Evolutionary conservation across 83 land plant species (phyloP).

Genomic region (Picea mariana): DNA sequence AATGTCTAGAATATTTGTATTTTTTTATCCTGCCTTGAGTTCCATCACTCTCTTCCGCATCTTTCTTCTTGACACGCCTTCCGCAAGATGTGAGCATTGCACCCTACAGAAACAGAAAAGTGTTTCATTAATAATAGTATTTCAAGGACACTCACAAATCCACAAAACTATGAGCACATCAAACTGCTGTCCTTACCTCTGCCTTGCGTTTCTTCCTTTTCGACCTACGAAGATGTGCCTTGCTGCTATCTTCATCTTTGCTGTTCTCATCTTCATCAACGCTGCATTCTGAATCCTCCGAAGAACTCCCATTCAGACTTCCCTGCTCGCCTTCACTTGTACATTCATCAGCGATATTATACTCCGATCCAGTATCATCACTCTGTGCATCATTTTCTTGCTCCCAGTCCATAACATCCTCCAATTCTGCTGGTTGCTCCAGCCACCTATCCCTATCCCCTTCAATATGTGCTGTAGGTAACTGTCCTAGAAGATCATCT

Average conservation of each 20-base stretch:
- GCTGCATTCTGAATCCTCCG: slow-evolving; percentile 46
- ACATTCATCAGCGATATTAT: slow-evolving; percentile 78
- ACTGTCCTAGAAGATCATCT: slow-evolving; percentile 32
- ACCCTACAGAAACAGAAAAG: slow-evolving; percentile 19
- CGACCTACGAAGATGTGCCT: slow-evolving; percentile 61
- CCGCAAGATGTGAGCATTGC: slow-evolving; percentile 64
- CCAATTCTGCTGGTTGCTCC: slow-evolving; percentile 81
- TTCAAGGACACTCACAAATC: too few species aligned
- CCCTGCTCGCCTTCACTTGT: slow-evolving; percentile 61
- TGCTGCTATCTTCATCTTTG: slow-evolving; percentile 34
- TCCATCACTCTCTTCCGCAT: slow-evolving; percentile 46
- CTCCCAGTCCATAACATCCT: slow-evolving; percentile 95
- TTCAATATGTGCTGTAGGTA: slow-evolving; percentile 49
- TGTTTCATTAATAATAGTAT: too few species aligned
- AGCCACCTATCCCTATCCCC: slow-evolving; percentile 37
- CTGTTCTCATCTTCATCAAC: slow-evolving; percentile 43
- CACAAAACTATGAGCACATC: too few species aligned
- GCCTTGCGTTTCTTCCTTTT: slow-evolving; percentile 61
- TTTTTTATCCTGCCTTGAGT: slow-evolving; percentile 15
- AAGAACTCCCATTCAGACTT: slow-evolving; percentile 45
- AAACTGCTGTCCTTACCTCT: too few species aligned
- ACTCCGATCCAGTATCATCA: slow-evolving; percentile 90
- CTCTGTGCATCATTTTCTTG: slow-evolving; percentile 68
- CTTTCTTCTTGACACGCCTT: slow-evolving; percentile 64
- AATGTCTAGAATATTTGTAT: slow-evolving; percentile 25